A percentile compares a stretch with the other conserved stretches of the same genome.
These are phyloP conservation scores for Tephrocybe sp. DNA, from an alignment of 768 basidiomycete genomes.

Conservation along the genomic window DNA sequence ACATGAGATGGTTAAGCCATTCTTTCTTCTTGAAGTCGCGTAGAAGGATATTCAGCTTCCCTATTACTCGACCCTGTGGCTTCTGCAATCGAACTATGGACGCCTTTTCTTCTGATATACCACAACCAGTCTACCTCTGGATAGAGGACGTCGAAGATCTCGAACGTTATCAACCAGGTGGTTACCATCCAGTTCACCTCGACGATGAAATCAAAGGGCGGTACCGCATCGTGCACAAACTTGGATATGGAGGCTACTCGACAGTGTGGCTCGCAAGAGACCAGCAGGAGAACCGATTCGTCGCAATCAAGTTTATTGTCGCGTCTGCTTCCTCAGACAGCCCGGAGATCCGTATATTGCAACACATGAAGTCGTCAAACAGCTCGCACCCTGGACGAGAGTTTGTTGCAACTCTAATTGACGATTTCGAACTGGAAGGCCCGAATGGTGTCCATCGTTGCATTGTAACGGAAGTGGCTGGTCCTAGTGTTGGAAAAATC, in stretches of 20 bases:
- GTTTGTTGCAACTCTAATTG: slow-evolving; percentile 61
- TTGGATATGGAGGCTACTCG: slow-evolving; percentile 51
- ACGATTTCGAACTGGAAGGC: slow-evolving; percentile 74
- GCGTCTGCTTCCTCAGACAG: slow-evolving; percentile 33
- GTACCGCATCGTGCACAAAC: slow-evolving; percentile 51
- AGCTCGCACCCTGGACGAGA: slow-evolving; percentile 30
- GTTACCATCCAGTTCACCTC: slow-evolving; percentile 34
- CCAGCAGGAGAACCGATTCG: slow-evolving; percentile 34
- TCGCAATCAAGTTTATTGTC: slow-evolving; percentile 52
- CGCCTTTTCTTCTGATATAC: neutral
- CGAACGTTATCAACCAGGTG: slow-evolving; percentile 29
- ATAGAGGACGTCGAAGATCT: slow-evolving; percentile 5
- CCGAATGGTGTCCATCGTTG: slow-evolving; percentile 80
- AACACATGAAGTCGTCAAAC: neutral
- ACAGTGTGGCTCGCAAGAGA: slow-evolving; percentile 43
- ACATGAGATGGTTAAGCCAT: neutral
- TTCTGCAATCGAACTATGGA: neutral
- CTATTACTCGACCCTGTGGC: neutral
- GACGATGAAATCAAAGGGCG: slow-evolving; percentile 40
- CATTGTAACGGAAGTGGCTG: slow-evolving; percentile 82
- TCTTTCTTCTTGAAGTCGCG: neutral
- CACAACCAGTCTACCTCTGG: neutral
- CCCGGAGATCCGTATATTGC: slow-evolving; percentile 1
- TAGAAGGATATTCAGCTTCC: neutral
- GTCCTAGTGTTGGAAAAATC: slow-evolving; percentile 66